These are phyloP conservation scores for Chalciporus chontae DNA, from an alignment of 768 basidiomycete species.

Conservation along the genomic window DNA sequence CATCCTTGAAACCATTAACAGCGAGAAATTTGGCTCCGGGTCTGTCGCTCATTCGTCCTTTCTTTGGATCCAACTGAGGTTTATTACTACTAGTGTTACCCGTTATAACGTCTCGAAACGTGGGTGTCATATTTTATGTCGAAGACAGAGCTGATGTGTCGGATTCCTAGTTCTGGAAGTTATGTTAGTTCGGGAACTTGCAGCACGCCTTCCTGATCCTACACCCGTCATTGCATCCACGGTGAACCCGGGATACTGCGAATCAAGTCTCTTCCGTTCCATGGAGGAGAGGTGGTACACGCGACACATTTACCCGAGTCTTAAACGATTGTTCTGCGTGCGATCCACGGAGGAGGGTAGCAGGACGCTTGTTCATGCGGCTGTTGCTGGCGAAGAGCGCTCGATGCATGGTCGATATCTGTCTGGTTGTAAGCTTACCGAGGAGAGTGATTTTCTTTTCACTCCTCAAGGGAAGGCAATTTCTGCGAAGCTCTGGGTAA, in stretches of 20 bases:
- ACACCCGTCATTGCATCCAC: constrained; percentile 23
- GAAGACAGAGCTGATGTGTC: neutral
- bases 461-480: constrained; percentile 26
- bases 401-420: constrained; percentile 32
- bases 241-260: constrained; percentile 34
- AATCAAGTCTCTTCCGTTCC: constrained; percentile 26
- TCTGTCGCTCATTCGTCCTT: constrained; percentile 7
- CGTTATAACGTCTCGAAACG: constrained; percentile 28
- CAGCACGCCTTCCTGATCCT: constrained; percentile 21
- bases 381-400: constrained; percentile 23
- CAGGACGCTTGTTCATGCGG: constrained; percentile 33
- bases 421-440: constrained; percentile 17
- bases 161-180: constrained; percentile 27
- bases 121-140: constrained; percentile 6
- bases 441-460: constrained; percentile 31
- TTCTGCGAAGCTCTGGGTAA: constrained; percentile 34
- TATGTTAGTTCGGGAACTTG: constrained; percentile 34
- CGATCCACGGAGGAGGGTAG: constrained; percentile 34
- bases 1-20: constrained; percentile 26
- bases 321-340: constrained; percentile 15
- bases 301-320: neutral
- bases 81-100: constrained; percentile 1
- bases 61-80: neutral
- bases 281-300: neutral
- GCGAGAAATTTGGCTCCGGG: constrained; percentile 21